Base-by-base conservation (phyloP, 192 early-diverging fungal species). In the Mortierella antarctica region DNA sequence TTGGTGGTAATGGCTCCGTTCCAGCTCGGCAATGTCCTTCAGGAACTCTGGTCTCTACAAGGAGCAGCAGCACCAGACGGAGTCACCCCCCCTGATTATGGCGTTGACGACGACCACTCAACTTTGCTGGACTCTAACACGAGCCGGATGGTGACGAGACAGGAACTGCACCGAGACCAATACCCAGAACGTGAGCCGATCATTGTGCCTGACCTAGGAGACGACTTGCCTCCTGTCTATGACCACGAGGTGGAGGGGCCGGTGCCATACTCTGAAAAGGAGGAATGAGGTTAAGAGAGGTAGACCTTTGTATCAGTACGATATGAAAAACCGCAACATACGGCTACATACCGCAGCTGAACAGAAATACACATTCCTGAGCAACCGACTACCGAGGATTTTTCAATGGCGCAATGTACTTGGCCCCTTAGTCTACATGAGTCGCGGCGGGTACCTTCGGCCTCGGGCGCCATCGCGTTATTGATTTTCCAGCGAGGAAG, bases 121-220 rank as follows among this genome's bases (percentile, higher is more conserved):
- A 63, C 55, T 0, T 65, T 80, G 1, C 46, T 80, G 48, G 77
- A 80, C 18, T 80, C 77, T 8, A 80, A 80, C 49, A 80, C 77
- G 13, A 68, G 57, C 17, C 64, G 77, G 17, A 18, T 76, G 31
- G 40, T 59, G 21, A 56, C 57, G 13, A 52, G 65, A 12, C 44
- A 71, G 4, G 49, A 67, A 40, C 51, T 80, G 3, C 50, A 49
- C 12, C 53, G 8, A 14, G 77, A 62, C 6, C 5, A 56, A 11
- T 80, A 80, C 48, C 77, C 77, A 5, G 77, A 80, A 44, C 63
- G 77, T 5, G 77, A 72, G 40, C 77, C 60, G 14, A 31, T 31
- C 31, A 17, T 72, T 17, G 77, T 72, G 5, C 70, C 77, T 4
- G 77, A 68, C 23, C 47, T 68, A 14, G 65, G 42, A 7, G 65